Evolutionary conservation across 192 early-diverging fungal genomes (phyloP).

Genomic region (Dissophora ornata): DNA sequence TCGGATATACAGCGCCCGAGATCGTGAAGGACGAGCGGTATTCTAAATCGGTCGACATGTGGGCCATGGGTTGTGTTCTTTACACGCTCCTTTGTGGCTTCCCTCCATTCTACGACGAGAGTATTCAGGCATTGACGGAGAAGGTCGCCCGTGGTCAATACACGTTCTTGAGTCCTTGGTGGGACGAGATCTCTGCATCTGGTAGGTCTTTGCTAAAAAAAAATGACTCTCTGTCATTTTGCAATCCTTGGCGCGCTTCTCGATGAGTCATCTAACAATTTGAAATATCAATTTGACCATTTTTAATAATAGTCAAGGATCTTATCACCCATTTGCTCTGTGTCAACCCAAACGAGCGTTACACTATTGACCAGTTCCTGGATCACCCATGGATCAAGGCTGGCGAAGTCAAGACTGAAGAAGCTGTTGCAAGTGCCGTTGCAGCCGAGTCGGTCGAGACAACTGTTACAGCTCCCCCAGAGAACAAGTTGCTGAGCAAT

Average conservation of each 20-base stretch:
- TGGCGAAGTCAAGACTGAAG: conserved; percentile 40
- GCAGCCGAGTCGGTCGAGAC: conserved; percentile 21
- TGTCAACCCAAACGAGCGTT: conserved; percentile 76
- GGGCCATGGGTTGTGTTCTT: conserved; percentile 88
- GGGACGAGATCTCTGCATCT: conserved; percentile 84
- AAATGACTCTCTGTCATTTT: too few relatives aligned
- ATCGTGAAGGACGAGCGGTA: conserved; percentile 85
- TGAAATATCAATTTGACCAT: too few relatives aligned
- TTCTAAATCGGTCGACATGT: conserved; percentile 87
- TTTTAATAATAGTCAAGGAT: conserved; percentile 71
- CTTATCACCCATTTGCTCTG: conserved; percentile 74
- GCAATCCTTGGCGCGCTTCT: too few relatives aligned
- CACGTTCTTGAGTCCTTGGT: conserved; percentile 89
- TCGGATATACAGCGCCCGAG: conserved; percentile 94
- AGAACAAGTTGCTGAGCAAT: conserved; percentile 32
- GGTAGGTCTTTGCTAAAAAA: conserved; percentile 47
- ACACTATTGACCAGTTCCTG: conserved; percentile 85
- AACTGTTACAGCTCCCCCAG: conserved; percentile 8
- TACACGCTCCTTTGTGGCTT: conserved; percentile 86
- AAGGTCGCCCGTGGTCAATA: conserved; percentile 89
- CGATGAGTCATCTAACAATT: too few relatives aligned
- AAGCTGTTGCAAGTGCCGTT: conserved; percentile 5
- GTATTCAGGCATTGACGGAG: conserved; percentile 78
- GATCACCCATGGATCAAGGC: conserved; percentile 81
- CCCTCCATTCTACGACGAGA: conserved; percentile 87